Conservation (phyloP, 2,329 filamentous ascomycete species). For the Exophiala dermatitidis region DNA sequence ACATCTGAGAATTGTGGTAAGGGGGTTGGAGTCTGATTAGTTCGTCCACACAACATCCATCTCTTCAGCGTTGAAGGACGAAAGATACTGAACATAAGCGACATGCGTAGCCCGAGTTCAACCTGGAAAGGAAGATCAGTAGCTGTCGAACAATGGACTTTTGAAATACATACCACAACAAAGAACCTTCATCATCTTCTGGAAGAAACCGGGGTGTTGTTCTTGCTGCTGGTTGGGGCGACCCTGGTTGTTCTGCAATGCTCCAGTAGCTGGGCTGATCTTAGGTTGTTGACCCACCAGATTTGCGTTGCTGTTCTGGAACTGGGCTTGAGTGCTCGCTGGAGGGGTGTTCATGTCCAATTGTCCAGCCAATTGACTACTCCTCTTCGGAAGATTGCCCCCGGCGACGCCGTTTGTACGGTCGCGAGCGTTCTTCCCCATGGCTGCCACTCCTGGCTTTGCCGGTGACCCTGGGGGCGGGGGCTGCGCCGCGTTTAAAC, state of each 20-base stretch:
- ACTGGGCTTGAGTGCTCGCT: constrained; percentile 89
- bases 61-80: background rate
- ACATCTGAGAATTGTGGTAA: background rate
- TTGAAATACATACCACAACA: constrained; percentile 66
- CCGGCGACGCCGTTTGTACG: constrained; percentile 68
- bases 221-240: constrained; percentile 52
- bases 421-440: constrained; percentile 55
- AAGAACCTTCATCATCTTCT: constrained; percentile 86
- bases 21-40: background rate
- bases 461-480: constrained; percentile 71
- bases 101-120: background rate
- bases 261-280: constrained; percentile 50
- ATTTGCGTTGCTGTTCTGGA: constrained; percentile 91
- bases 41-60: background rate
- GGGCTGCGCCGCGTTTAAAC: constrained; percentile 92
- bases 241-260: constrained; percentile 50
- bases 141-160: background rate
- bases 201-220: constrained; percentile 70
- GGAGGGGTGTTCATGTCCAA: constrained; percentile 72
- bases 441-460: constrained; percentile 56
- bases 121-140: constrained; percentile 4
- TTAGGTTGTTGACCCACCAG: constrained; percentile 58
- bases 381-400: constrained; percentile 27
- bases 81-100: background rate
- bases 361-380: constrained; percentile 32